phyloP scores from a whole-genome alignment of 768 basidiomycete genomes.

The Xanthoconium purpureum region DNA sequence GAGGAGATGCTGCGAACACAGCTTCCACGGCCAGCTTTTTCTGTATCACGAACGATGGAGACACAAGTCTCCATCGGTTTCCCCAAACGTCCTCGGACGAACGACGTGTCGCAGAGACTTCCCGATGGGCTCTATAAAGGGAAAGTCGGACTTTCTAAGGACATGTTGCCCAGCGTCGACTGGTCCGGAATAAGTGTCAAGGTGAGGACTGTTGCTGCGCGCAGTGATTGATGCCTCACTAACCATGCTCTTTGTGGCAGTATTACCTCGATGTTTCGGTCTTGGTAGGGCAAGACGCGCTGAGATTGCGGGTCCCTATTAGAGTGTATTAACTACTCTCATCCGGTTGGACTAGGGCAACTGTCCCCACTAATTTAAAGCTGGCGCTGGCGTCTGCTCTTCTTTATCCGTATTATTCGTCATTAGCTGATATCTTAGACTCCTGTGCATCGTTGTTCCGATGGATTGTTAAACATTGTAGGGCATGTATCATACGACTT shows the following conservation, averaged over 20 bases:
- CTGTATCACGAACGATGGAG: conserved; percentile 28
- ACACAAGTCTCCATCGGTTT: conserved; percentile 60
- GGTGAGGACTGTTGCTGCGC: conserved; percentile 37
- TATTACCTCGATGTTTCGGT: conserved; percentile 75
- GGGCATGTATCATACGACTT: conserved; percentile 5
- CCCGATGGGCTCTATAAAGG: conserved; percentile 71
- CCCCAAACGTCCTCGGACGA: conserved; percentile 57
- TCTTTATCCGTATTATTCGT: conserved; percentile 3
- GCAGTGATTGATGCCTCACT: conserved; percentile 9
- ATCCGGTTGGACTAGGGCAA: not conserved
- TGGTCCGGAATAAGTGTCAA: conserved; percentile 68
- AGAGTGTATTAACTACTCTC: conserved; percentile 47
- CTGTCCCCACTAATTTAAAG: not conserved
- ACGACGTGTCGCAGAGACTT: conserved; percentile 47
- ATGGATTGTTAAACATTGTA: conserved; percentile 3
- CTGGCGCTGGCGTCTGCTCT: not conserved
- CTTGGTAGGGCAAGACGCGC: conserved; percentile 57
- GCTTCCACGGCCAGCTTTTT: conserved; percentile 19
- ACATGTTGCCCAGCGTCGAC: conserved; percentile 63
- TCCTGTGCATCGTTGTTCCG: not conserved
- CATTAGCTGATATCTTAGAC: conserved; percentile 1
- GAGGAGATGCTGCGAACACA: conserved; percentile 25
- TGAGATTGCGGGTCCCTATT: conserved; percentile 61
- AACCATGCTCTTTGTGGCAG: conserved; percentile 32
- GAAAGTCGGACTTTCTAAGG: conserved; percentile 50